Percentiles rank a stretch among this genome's conserved stretches.
Conservation (phyloP, 2,329 filamentous ascomycete species). For the Endocalyx cinctus region DNA sequence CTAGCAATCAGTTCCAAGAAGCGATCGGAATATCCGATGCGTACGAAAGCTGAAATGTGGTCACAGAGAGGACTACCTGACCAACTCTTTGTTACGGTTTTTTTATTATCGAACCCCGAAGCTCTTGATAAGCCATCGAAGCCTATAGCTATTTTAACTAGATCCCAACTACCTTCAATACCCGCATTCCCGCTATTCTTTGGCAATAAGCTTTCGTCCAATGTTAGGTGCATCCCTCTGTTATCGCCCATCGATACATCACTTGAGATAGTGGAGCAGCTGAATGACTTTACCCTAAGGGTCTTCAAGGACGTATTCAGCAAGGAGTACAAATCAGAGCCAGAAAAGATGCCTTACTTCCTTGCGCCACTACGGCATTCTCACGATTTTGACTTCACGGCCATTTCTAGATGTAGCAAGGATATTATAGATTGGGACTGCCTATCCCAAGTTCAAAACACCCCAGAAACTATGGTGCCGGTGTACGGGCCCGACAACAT, state of each 20-base stretch:
- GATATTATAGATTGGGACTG: slow-evolving; percentile 57
- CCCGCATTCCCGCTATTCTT: slow-evolving; percentile 70
- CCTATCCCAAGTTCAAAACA: slow-evolving; percentile 36
- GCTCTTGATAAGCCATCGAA: slow-evolving; percentile 55
- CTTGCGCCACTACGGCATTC: slow-evolving; percentile 53
- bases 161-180: slow-evolving; percentile 58
- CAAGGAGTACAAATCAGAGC: slow-evolving; percentile 68
- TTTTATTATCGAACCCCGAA: slow-evolving; percentile 54
- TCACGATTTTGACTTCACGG: slow-evolving; percentile 23
- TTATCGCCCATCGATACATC: slow-evolving; percentile 37
- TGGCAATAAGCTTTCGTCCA: slow-evolving; percentile 55
- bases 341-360: slow-evolving; percentile 73
- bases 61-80: slow-evolving; percentile 39
- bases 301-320: slow-evolving; percentile 85
- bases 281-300: slow-evolving; percentile 71
- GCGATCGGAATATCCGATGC: slow-evolving; percentile 69
- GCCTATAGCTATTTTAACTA: slow-evolving; percentile 67
- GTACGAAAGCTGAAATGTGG: slow-evolving; percentile 76
- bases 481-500: slow-evolving; percentile 42
- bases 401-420: slow-evolving; percentile 13
- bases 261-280: slow-evolving; percentile 39
- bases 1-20: slow-evolving; percentile 79
- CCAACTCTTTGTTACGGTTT: slow-evolving; percentile 55
- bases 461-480: slow-evolving; percentile 31
- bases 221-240: slow-evolving; percentile 47